Evolutionary conservation across 495 filamentous ascomycete species (phyloP).

Genomic region (Hypoxylon fragiforme): DNA sequence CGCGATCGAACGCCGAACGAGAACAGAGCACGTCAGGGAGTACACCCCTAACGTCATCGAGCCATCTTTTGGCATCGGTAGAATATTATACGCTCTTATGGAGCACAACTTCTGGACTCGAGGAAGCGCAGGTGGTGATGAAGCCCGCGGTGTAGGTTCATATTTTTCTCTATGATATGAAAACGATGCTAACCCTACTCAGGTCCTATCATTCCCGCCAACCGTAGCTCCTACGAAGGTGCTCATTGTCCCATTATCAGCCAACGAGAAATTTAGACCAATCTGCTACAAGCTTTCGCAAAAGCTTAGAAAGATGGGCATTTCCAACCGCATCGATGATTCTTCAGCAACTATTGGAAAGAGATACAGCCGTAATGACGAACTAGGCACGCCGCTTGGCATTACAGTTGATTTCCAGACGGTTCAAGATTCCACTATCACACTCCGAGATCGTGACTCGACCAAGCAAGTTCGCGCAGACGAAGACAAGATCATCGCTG

Average conservation of each 20-base stretch:
- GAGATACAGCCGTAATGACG: conserved; percentile 72
- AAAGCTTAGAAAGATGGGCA: conserved; percentile 60
- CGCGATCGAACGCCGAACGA: conserved; percentile 58
- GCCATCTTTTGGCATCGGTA: conserved; percentile 71
- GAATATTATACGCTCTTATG: conserved; percentile 66
- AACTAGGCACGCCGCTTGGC: conserved; percentile 72
- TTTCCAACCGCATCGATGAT: conserved; percentile 69
- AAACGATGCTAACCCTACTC: conserved; percentile 22
- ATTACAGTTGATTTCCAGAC: conserved; percentile 78
- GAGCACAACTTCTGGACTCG: conserved; percentile 71
- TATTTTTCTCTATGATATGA: not conserved
- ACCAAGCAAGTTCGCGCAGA: conserved; percentile 72
- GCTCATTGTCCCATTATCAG: conserved; percentile 71
- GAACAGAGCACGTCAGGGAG: conserved; percentile 58
- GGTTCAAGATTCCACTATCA: conserved; percentile 68
- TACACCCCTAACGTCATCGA: conserved; percentile 73
- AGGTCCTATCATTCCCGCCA: conserved; percentile 77
- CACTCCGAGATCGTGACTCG: conserved; percentile 72
- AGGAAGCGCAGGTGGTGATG: conserved; percentile 65
- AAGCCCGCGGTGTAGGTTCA: conserved; percentile 65
- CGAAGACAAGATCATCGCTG: conserved; percentile 64
- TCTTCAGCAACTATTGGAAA: conserved; percentile 73
- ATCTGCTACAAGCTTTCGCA: conserved; percentile 58
- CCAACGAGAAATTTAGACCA: conserved; percentile 62
- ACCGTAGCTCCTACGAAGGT: conserved; percentile 75